These are phyloP conservation scores for Pseudevernia furfuracea DNA, from an alignment of 495 filamentous ascomycete species.

Conservation along the genomic window DNA sequence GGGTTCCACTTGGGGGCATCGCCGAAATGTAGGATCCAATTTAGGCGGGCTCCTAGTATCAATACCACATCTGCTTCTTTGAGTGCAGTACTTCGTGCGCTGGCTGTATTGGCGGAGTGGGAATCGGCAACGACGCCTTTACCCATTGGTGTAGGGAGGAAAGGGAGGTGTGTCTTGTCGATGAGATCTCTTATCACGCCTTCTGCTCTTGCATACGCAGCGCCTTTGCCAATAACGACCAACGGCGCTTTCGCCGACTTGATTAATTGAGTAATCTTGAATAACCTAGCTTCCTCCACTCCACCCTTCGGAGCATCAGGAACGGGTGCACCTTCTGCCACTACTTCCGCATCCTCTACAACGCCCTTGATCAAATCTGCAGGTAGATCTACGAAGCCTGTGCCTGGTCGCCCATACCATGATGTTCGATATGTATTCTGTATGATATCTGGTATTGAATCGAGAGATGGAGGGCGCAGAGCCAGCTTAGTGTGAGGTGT, in stretches of 20 bases:
- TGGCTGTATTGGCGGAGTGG: slow-evolving; percentile 47
- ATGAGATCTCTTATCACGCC: slow-evolving; percentile 42
- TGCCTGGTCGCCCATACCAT: slow-evolving; percentile 52
- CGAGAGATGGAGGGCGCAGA: slow-evolving; percentile 42
- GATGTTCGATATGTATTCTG: slow-evolving; percentile 48
- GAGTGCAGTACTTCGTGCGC: slow-evolving; percentile 51
- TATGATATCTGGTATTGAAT: slow-evolving; percentile 44
- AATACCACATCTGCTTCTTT: slow-evolving; percentile 53
- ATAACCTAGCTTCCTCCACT: slow-evolving; percentile 39
- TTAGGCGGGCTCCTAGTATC: slow-evolving; percentile 52
- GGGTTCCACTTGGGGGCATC: slow-evolving; percentile 51
- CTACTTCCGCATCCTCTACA: slow-evolving; percentile 18
- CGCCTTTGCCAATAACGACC: slow-evolving; percentile 54
- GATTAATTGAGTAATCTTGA: slow-evolving; percentile 41
- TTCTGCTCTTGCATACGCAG: slow-evolving; percentile 52
- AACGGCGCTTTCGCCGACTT: slow-evolving; percentile 47
- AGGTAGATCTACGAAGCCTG: slow-evolving; percentile 53
- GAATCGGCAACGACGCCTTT: slow-evolving; percentile 55
- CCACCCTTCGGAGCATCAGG: slow-evolving; percentile 37
- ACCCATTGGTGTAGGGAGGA: slow-evolving; percentile 58
- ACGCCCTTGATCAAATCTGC: slow-evolving; percentile 53
- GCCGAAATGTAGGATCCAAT: slow-evolving; percentile 61
- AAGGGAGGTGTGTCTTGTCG: slow-evolving; percentile 45
- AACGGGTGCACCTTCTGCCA: slow-evolving; percentile 25
- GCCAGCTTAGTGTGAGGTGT: slow-evolving; percentile 53